Evolutionary conservation across 2,329 filamentous ascomycete genomes (phyloP).

Genomic region (Hortaea sp.): DNA sequence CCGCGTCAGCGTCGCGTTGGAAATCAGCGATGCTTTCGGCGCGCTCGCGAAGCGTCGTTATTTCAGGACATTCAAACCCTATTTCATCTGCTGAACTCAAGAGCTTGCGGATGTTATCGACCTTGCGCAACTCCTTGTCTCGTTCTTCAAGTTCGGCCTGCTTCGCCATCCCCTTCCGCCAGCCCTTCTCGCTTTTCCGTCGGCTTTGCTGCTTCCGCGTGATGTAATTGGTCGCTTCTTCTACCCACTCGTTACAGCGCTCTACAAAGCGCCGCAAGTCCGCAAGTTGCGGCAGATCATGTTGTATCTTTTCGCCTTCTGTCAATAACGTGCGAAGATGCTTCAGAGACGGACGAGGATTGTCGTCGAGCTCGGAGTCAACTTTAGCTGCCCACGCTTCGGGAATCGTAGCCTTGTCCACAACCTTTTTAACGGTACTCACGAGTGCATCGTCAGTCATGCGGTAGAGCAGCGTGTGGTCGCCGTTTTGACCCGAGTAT

Average conservation of each 20-base stretch:
- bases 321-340: conserved; percentile 70
- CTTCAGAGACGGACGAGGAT: conserved; percentile 76
- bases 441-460: conserved; percentile 63
- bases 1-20: conserved; percentile 61
- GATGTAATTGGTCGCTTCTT: conserved; percentile 92
- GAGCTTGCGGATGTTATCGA: conserved; percentile 79
- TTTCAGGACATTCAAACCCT: conserved; percentile 89
- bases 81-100: conserved; percentile 75
- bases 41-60: conserved; percentile 73
- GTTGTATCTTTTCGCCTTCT: conserved; percentile 94
- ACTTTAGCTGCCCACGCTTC: conserved; percentile 88
- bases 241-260: conserved; percentile 93
- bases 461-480: conserved; percentile 69
- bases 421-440: conserved; percentile 60
- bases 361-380: conserved; percentile 72
- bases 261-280: conserved; percentile 84
- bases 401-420: conserved; percentile 76
- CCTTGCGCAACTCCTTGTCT: conserved; percentile 73
- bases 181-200: conserved; percentile 84
- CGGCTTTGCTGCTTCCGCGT: conserved; percentile 96
- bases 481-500: conserved; percentile 42
- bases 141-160: conserved; percentile 70
- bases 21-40: conserved; percentile 77
- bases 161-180: conserved; percentile 64
- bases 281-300: conserved; percentile 71